Percentiles rank a stretch among this genome's conserved stretches.
Evolutionary conservation across 345 rosid species (phyloP).

Genomic region (Salix dunnii): DNA sequence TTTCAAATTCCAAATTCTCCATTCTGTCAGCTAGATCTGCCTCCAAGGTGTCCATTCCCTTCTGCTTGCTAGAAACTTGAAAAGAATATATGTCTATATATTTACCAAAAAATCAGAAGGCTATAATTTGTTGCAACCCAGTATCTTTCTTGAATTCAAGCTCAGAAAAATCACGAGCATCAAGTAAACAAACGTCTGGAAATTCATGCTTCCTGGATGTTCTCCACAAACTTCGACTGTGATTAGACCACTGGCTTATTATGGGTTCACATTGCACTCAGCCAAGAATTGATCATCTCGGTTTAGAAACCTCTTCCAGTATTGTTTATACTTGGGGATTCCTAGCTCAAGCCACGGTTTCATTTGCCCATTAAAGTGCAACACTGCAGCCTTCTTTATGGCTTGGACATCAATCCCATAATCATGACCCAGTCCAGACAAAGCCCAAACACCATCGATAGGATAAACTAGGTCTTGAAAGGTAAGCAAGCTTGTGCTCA

Average conservation of each 20-base stretch:
- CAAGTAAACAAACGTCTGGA: slow-evolving; percentile 2
- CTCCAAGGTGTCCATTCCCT: slow-evolving; percentile 13
- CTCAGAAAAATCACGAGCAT: slow-evolving; percentile 23
- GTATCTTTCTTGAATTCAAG: slow-evolving; percentile 24
- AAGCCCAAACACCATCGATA: slow-evolving; percentile 22
- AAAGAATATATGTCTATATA: slow-evolving; percentile 7
- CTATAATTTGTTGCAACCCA: slow-evolving; percentile 6
- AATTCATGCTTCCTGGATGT: slow-evolving; percentile 10
- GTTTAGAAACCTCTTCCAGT: slow-evolving; percentile 29
- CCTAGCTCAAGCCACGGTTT: slow-evolving; percentile 38
- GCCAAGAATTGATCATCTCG: slow-evolving; percentile 13
- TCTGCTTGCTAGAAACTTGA: slow-evolving; percentile 14
- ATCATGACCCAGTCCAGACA: slow-evolving; percentile 33
- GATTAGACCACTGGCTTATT: slow-evolving; percentile 20
- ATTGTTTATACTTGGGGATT: slow-evolving; percentile 26
- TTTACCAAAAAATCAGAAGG: slow-evolving; percentile 28
- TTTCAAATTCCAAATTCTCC: slow-evolving; percentile 9
- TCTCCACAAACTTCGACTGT: slow-evolving; percentile 8
- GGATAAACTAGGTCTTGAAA: slow-evolving; percentile 23
- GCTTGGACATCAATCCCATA: slow-evolving; percentile 16
- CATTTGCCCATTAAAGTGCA: slow-evolving; percentile 36
- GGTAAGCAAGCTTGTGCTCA: slow-evolving; percentile 26
- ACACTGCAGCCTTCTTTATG: slow-evolving; percentile 25
- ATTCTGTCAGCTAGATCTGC: slow-evolving; percentile 3
- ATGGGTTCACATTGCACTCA: slow-evolving; percentile 43